Base-by-base conservation (phyloP, 2,329 filamentous ascomycete species). In the Ceratocystis destructans region DNA sequence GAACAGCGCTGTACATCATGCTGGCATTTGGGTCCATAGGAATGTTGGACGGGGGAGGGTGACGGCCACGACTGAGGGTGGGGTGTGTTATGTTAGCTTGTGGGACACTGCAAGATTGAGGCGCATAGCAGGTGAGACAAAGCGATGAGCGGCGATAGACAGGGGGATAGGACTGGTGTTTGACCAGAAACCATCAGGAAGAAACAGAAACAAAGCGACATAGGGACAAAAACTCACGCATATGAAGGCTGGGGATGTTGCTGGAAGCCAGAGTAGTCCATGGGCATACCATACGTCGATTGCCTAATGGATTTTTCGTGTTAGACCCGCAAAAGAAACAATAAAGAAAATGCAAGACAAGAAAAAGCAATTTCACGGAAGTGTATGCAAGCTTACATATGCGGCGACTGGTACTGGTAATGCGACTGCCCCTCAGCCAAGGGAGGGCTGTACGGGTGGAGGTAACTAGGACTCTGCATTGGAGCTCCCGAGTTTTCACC, bases 381-480 rank as follows among this genome's bases (percentile, higher is more conserved):
- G 5, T 17, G 45, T 28, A 59, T 50, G 10, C 48, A 45, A 22
- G 57, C 65, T 33, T 37, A 66, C 65, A 67, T 61, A n/a, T 62
- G 65, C 7, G 64, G 28, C 28, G 67, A 62, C 62, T 68, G 67
- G 65, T 68, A 68, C 55, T 62, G 50, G 25, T 66, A 62, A 31
- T 62, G 57, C n/a, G 55, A 37, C 64, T 75, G 74, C 69, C 77
- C 75, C 17, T 82, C 79, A 1, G 79, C 75, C 31, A 82, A 70
- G 41, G 79, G 77, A 7, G 78, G 73, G 66, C 78, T 80, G 72
- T 82, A 84, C 5, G 81, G 75, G 1, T 79, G 73, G 66, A 83
- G 73, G 71, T 82, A 83, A 22, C 76, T 73, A 20, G 76, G 75
- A 12, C 73, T 72, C 17, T 74, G 72, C 67, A 81, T 74, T 8